Evolutionary conservation across 2,329 filamentous ascomycete genomes (phyloP), one percentile per base, ranked within the genome.

Genomic region (Stagonosporopsis vannaccii): DNA sequence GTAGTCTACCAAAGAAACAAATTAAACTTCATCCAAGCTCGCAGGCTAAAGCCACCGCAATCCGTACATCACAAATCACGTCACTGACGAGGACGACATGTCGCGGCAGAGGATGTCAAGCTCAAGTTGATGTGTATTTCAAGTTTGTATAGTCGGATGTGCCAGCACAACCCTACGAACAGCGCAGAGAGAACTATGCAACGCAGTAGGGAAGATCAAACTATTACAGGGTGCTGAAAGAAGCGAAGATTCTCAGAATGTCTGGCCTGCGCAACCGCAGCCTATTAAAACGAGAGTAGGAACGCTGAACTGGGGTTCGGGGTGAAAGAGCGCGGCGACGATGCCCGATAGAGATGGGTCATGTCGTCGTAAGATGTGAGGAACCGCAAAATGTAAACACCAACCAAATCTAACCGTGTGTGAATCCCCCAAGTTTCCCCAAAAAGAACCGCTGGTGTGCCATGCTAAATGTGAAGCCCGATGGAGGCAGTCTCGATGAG

Each of bases 221-320:
- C 60, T 55, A 65, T 64, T 69, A 68, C 60, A 67, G 40, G 35
- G 61, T 41, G 30, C 22, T 60, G 59, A 59, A 60, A 59, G 68
- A 71, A 71, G 61, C 59, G 68, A 70, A 70, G 53, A 72, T 72
- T 72, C 63, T 59, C 70, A 71, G 70, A 72, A 72, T 65, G 60
- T 56, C 42, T 58, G 60, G 63, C 52, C 48, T 47, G 54, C 59
- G 37, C 26, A 32, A 8, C 32, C 33, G 59, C 61, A 46, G 62
- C 65, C 60, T 51, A 76, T 75, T 75, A 76, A 70, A 76, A 75
- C 70, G 73, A 75, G 70, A 59, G 73, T 75, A 74, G 61, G 62
- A 73, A 74, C 65, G 64, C 69, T 71, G 71, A 66, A 62, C 56
- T 39, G 56, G 50, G 43, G 50, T 52, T 51, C 30, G 48, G 54